A percentile compares a stretch with the other conserved stretches of the same genome.
Conservation (phyloP, 371 early-diverging fungal species). For the Apophysomyces trapeziformis region DNA sequence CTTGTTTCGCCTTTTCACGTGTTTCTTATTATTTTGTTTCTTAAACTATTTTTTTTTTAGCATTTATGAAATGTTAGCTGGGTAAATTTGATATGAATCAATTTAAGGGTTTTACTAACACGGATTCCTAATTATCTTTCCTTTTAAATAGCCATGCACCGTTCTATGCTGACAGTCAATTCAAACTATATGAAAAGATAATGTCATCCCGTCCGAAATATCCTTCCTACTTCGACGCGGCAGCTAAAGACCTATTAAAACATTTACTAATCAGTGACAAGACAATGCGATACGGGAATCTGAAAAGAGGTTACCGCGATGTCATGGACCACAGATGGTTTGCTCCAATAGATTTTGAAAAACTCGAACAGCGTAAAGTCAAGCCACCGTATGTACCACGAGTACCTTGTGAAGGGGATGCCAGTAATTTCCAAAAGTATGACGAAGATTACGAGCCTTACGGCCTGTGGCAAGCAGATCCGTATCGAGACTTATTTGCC, state of each 20-base stretch:
- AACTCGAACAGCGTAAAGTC: constrained; percentile 69
- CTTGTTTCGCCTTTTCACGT: not conserved
- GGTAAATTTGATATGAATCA: constrained; percentile 39
- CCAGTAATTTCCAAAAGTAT: constrained; percentile 93
- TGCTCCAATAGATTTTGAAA: constrained; percentile 88
- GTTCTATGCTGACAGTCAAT: constrained; percentile 91
- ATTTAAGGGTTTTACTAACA: too few relatives aligned
- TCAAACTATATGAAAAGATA: constrained; percentile 91
- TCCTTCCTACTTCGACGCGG: constrained; percentile 82
- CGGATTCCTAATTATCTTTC: constrained; percentile 2
- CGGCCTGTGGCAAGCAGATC: constrained; percentile 39
- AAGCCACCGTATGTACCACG: constrained; percentile 88
- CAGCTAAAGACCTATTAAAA: constrained; percentile 87
- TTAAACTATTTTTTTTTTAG: not conserved
- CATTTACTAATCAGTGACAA: constrained; percentile 85
- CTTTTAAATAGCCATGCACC: constrained; percentile 71
- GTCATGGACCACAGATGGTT: constrained; percentile 92
- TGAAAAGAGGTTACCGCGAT: constrained; percentile 79
- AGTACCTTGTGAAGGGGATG: constrained; percentile 81
- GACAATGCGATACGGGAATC: constrained; percentile 89
- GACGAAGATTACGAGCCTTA: constrained; percentile 74
- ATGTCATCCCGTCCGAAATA: constrained; percentile 81
- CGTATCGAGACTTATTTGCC: constrained; percentile 13
- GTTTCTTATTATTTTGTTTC: not conserved
- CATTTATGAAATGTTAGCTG: constrained; percentile 94